phyloP scores from a whole-genome alignment of 1,284 basidiomycete genomes.

The Boletus austroedulis region DNA sequence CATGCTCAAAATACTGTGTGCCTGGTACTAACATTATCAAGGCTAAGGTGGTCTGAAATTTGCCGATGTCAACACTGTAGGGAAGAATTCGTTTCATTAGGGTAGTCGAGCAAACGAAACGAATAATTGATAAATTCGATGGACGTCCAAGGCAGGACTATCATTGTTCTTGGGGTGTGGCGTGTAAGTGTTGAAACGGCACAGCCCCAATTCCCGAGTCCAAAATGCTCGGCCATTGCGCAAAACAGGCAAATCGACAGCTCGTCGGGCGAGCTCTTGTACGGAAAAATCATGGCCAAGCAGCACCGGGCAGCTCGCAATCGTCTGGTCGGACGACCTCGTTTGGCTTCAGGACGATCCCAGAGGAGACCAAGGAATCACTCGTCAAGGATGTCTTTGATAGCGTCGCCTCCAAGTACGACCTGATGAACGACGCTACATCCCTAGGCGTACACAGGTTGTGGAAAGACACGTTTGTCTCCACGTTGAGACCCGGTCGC shows the following conservation, averaged over 20 bases:
- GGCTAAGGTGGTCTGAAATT: too few species aligned
- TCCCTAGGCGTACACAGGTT: conserved; percentile 94
- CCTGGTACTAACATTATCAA: too few species aligned
- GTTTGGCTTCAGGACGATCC: conserved; percentile 89
- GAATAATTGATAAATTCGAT: too few species aligned
- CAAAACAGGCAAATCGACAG: conserved; percentile 14
- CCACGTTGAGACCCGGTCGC: conserved; percentile 74
- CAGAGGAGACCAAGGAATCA: conserved; percentile 72
- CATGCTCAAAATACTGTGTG: too few species aligned
- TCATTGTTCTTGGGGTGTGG: too few species aligned
- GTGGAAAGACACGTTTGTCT: conserved; percentile 96
- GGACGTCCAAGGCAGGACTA: too few species aligned
- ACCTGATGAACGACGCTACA: conserved; percentile 99
- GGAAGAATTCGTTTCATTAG: too few species aligned
- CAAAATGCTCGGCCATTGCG: conserved; percentile 24
- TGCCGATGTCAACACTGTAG: too few species aligned
- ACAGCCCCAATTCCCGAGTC: background rate
- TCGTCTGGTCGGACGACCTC: conserved; percentile 60
- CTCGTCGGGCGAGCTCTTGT: conserved; percentile 10
- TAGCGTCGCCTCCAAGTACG: conserved; percentile 94
- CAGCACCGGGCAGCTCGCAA: conserved; percentile 8
- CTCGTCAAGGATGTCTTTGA: conserved; percentile 92
- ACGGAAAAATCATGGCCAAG: conserved; percentile 25
- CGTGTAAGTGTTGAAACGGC: too few species aligned
- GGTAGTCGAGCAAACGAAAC: too few species aligned